These are phyloP conservation scores for Metschnikowia baotianmanensis DNA, from an alignment of 805 yeast species.

Conservation along the genomic window DNA sequence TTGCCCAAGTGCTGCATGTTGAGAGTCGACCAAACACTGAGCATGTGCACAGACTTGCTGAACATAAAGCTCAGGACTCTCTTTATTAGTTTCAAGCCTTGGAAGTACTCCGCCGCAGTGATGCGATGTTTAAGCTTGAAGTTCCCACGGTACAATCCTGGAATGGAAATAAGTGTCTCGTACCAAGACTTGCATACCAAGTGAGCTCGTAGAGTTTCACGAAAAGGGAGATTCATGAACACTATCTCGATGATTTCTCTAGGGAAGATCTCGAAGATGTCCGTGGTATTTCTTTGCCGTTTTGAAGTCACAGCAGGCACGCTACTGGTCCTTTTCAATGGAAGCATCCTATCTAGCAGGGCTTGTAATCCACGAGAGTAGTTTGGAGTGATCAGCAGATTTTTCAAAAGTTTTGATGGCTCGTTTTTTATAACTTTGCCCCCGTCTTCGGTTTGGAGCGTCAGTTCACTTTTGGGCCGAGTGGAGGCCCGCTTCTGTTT, in stretches of 20 bases:
- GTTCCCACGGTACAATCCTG: constrained; percentile 23
- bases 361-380: constrained; percentile 7
- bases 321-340: constrained; percentile 17
- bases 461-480: not conserved
- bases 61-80: constrained; percentile 20
- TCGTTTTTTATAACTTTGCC: no score
- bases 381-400: not conserved
- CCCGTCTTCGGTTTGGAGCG: no score
- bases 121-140: constrained; percentile 27
- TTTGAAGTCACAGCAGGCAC: constrained; percentile 1
- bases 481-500: constrained; percentile 15
- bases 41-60: constrained; percentile 19
- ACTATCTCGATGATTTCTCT: constrained; percentile 29
- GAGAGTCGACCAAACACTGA: constrained; percentile 24
- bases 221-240: constrained; percentile 24
- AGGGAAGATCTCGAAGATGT: constrained; percentile 31
- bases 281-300: constrained; percentile 12
- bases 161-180: constrained; percentile 23
- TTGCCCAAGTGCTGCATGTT: constrained; percentile 25
- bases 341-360: constrained; percentile 20
- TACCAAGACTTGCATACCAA: constrained; percentile 37
- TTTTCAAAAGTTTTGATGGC: no score
- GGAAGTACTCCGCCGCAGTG: constrained; percentile 26
- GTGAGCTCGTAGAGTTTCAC: constrained; percentile 27
- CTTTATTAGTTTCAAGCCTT: constrained; percentile 30